These are phyloP conservation scores for Suhomyces vadensis DNA, from an alignment of 805 yeast species.

Conservation along the genomic window DNA sequence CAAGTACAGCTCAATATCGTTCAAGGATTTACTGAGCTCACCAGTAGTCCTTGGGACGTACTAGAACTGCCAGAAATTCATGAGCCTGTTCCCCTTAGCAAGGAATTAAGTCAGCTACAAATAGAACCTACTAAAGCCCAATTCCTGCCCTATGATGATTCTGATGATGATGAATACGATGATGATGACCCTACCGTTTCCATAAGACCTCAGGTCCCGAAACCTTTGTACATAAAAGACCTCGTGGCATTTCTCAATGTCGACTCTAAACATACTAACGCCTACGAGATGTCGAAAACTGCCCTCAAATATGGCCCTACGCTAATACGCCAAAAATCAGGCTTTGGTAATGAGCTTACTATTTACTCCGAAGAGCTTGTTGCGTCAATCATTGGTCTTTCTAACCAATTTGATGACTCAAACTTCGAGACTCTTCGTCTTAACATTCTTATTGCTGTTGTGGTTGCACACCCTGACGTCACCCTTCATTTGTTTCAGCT, in stretches of 20 bases:
- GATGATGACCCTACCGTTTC: conserved; percentile 52
- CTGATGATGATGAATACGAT: conserved; percentile 51
- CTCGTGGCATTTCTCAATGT: conserved; percentile 56
- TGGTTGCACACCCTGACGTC: conserved; percentile 47
- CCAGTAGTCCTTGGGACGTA: neutral
- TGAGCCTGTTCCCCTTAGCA: neutral
- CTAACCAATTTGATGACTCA: conserved; percentile 55
- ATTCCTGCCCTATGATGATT: conserved; percentile 12
- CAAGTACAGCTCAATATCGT: neutral
- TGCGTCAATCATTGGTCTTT: conserved; percentile 50
- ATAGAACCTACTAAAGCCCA: neutral
- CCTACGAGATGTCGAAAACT: conserved; percentile 47
- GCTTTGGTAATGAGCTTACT: conserved; percentile 59
- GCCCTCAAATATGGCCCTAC: conserved; percentile 57
- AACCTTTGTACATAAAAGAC: conserved; percentile 74
- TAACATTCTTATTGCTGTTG: conserved; percentile 63
- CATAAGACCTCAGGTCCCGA: conserved; percentile 33
- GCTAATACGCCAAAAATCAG: conserved; percentile 63
- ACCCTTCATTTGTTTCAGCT: conserved; percentile 50
- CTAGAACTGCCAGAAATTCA: neutral
- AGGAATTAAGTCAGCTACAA: neutral
- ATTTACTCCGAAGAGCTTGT: conserved; percentile 59
- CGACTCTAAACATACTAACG: conserved; percentile 45
- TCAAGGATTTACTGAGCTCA: too few species aligned
- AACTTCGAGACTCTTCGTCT: conserved; percentile 66